A percentile compares a stretch with the other conserved stretches of the same genome.
These are phyloP conservation scores for Pichia sp. DNA, from an alignment of 1,139 yeast species.

Conservation along the genomic window DNA sequence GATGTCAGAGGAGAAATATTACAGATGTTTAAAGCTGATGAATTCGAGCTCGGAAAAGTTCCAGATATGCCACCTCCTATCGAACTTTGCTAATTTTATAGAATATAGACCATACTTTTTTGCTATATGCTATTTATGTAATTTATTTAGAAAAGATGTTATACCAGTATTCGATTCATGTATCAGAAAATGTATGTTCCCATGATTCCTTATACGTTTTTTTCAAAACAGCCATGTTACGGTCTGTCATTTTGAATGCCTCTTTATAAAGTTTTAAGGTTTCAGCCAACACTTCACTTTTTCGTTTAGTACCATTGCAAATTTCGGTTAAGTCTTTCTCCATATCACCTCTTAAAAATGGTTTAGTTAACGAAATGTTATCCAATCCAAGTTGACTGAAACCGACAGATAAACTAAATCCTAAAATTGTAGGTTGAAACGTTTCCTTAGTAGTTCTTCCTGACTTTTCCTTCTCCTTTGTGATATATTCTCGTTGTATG, in stretches of 20 bases:
- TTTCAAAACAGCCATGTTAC: constrained; percentile 7
- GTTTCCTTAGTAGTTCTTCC: constrained; percentile 40
- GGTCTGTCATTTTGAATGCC: constrained; percentile 39
- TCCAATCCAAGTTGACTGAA: constrained; percentile 78
- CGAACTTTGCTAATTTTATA: constrained; percentile 35
- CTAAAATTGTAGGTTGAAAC: constrained; percentile 78
- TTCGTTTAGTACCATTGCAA: constrained; percentile 59
- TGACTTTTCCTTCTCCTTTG: constrained; percentile 37
- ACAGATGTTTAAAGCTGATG: constrained; percentile 48
- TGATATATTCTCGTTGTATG: constrained; percentile 61
- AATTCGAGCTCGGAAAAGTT: constrained; percentile 61
- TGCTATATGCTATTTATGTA: neutral
- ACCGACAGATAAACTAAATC: constrained; percentile 87
- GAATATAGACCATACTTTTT: too few relatives aligned
- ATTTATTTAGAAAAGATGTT: neutral
- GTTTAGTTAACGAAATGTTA: constrained; percentile 77
- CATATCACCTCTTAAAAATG: constrained; percentile 76
- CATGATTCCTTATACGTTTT: constrained; percentile 13
- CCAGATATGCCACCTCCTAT: constrained; percentile 85
- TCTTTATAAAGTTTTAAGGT: constrained; percentile 61
- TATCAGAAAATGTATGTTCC: neutral
- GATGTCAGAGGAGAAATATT: constrained; percentile 44
- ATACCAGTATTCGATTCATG: neutral
- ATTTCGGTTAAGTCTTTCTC: constrained; percentile 68
- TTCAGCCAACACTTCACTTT: constrained; percentile 54